These are phyloP conservation scores for Colletotrichum sp. DNA, from an alignment of 2,329 filamentous ascomycete genomes.

Conservation along the genomic window DNA sequence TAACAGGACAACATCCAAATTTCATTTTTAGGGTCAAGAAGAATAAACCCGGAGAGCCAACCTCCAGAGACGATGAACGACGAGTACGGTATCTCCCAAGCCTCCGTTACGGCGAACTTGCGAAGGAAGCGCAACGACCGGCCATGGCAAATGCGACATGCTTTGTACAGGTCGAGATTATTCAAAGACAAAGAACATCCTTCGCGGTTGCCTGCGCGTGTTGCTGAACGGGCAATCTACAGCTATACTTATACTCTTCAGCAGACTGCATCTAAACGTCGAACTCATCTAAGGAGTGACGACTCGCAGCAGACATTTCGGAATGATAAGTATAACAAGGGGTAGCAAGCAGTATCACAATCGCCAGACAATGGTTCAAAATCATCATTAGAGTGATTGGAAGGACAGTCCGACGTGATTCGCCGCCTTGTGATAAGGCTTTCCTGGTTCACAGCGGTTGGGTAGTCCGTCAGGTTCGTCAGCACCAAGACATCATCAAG, in stretches of 20 bases:
- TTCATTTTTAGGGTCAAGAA: not conserved
- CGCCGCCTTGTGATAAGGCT: not conserved
- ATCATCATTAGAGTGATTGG: too few relatives aligned
- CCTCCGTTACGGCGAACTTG: too few relatives aligned
- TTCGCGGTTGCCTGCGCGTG: too few relatives aligned
- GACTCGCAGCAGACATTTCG: not conserved
- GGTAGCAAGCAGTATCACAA: not conserved
- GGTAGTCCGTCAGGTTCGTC: not conserved
- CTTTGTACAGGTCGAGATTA: too few relatives aligned
- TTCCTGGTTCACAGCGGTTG: not conserved
- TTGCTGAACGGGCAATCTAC: too few relatives aligned
- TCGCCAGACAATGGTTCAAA: too few relatives aligned
- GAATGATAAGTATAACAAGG: rapidly evolving
- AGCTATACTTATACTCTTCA: not conserved
- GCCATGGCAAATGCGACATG: too few relatives aligned
- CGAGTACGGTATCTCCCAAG: too few relatives aligned
- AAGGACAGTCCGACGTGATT: not conserved
- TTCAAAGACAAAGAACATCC: too few relatives aligned
- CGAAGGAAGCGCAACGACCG: too few relatives aligned
- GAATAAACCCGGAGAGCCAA: too few relatives aligned
- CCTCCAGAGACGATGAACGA: too few relatives aligned
- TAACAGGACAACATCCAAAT: not conserved
- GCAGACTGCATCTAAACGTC: not conserved
- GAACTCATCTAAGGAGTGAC: not conserved
- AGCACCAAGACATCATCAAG: not conserved